These are phyloP conservation scores for Penicillium sp. DNA, from an alignment of 2,329 filamentous ascomycete species.

Conservation along the genomic window DNA sequence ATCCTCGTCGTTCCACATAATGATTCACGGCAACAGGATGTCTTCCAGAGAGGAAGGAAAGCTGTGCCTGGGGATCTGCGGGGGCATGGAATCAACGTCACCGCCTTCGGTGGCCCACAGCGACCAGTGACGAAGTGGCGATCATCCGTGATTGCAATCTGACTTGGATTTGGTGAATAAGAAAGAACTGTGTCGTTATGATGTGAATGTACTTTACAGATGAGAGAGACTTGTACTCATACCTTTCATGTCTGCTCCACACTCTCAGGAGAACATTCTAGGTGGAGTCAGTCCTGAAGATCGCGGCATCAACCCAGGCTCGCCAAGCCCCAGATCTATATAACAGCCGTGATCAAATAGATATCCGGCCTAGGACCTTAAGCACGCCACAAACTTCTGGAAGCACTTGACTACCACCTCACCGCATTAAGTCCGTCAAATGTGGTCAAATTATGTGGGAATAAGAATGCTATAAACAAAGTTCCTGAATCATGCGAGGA, in stretches of 20 bases:
- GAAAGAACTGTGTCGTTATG: no score
- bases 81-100: conserved; percentile 20
- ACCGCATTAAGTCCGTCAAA: no score
- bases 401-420: no score
- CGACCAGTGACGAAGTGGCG: conserved; percentile 1
- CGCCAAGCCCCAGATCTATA: not conserved
- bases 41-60: conserved; percentile 14
- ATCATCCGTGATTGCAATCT: not conserved
- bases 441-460: no score
- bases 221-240: no score
- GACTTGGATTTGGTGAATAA: not conserved
- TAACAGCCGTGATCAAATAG: not conserved
- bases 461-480: not conserved
- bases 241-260: no score
- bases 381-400: not conserved
- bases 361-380: not conserved
- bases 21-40: conserved; percentile 23
- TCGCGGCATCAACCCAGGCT: not conserved
- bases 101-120: conserved; percentile 5
- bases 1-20: conserved; percentile 99
- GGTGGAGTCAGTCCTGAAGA: no score
- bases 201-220: no score
- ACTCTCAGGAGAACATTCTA: no score
- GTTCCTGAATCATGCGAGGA: no score
- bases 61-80: conserved; percentile 25